Evolutionary conservation across 441 rosid species (phyloP).

Genomic region (Erodium texanum): DNA sequence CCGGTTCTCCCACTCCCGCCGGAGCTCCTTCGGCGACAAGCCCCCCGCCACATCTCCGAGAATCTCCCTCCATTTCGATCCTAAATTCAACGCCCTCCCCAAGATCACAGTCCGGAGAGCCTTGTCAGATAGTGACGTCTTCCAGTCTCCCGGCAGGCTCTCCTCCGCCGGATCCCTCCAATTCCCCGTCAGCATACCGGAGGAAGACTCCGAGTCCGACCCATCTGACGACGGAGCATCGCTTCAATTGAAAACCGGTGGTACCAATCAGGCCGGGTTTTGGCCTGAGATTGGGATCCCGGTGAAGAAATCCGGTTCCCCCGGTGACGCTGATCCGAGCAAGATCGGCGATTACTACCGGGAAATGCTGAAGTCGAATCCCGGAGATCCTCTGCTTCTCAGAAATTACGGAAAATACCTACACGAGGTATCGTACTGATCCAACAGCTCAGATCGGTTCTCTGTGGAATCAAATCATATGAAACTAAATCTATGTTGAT

Average conservation of each 20-base stretch:
- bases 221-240: no score
- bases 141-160: conserved; percentile 10
- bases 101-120: conserved; percentile 35
- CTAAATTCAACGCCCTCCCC: neutral
- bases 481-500: neutral
- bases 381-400: conserved; percentile 48
- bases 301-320: conserved; percentile 22
- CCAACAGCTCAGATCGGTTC: no score
- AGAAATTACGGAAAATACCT: conserved; percentile 69
- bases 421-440: no score
- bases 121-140: conserved; percentile 33
- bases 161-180: neutral
- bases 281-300: conserved; percentile 29
- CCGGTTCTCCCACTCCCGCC: conserved; percentile 23
- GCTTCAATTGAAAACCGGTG: no score
- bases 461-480: no score
- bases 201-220: conserved; percentile 27
- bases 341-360: conserved; percentile 58
- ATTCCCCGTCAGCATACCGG: conserved; percentile 33
- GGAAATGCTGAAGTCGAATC: conserved; percentile 51
- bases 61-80: conserved; percentile 34
- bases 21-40: conserved; percentile 39
- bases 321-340: conserved; percentile 17
- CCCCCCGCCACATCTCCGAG: conserved; percentile 32
- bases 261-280: neutral